A percentile compares a stretch with the other conserved stretches of the same genome.
Conservation (phyloP, 2,329 filamentous ascomycete genomes). For the Fusarium buharicum region DNA sequence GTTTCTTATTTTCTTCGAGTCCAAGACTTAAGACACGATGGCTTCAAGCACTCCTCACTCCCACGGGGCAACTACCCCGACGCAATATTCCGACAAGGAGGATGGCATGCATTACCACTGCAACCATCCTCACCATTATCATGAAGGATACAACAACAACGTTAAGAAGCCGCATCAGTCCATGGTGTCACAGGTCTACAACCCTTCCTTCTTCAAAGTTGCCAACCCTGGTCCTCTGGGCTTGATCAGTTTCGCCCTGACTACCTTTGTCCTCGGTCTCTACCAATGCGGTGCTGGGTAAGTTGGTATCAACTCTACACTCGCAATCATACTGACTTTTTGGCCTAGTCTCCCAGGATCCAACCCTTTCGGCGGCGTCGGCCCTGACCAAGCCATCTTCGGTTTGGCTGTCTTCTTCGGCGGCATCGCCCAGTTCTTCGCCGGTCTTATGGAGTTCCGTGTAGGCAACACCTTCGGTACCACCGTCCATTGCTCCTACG, state of each 20-base stretch:
- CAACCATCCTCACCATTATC: conserved; percentile 27
- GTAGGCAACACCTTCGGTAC: conserved; percentile 72
- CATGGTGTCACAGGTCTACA: conserved; percentile 50
- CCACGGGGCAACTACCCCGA: conserved; percentile 41
- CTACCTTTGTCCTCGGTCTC: conserved; percentile 68
- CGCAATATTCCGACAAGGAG: conserved; percentile 41
- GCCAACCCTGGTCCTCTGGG: conserved; percentile 70
- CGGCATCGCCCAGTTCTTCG: conserved; percentile 73
- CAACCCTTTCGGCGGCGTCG: conserved; percentile 49
- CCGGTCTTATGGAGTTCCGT: conserved; percentile 66
- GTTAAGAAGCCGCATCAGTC: conserved; percentile 47
- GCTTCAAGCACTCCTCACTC: conserved; percentile 35
- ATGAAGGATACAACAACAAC: conserved; percentile 20
- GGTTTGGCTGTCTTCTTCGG: conserved; percentile 63
- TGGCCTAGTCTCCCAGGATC: conserved; percentile 47
- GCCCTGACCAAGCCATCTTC: conserved; percentile 52
- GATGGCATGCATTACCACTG: conserved; percentile 26
- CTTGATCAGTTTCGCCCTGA: conserved; percentile 71
- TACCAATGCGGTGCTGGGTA: conserved; percentile 61
- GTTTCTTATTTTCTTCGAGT: neutral
- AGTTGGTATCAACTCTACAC: conserved; percentile 41
- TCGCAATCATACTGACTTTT: neutral
- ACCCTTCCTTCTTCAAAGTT: conserved; percentile 56
- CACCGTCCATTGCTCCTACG: conserved; percentile 69
- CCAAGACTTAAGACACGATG: conserved; percentile 25